Evolutionary conservation across 306 rosid species (phyloP), one percentile per base, ranked within the genome.

Genomic region (Rubus idaeus): DNA sequence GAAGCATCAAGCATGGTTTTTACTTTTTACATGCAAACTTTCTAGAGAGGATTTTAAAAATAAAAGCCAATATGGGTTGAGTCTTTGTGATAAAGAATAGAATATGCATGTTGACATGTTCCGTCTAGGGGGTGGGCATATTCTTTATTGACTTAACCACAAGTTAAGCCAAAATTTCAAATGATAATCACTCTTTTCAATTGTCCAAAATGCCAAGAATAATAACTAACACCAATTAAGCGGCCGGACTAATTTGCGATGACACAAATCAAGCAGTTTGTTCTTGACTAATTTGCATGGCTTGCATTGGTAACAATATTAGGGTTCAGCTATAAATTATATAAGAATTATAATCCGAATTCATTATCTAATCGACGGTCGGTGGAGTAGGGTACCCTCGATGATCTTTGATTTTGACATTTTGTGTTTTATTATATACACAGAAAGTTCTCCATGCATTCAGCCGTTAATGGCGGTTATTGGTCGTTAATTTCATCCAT

Each of bases 401-500:
- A 18, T 42, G 9, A 73, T 52, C 30, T 70, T 53, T 23, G 50
- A 71, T 39, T 55, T 20, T 55, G 30, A 39, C 65, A 9, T 41
- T 42, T 66, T 67, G 17, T n/a, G 71, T 45, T 77, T 57, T 18
- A 39, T 39, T 45, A 56, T 50, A 46, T 50, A 21, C 68, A 13
- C 50, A 61, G 69, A 73, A 50, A 10, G 52, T 6, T 79, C 47
- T 76, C 80, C 86, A 16, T 75, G 78, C 75, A 83, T 83, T 64
- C 64, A 61, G 86, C 83, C 83, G 86, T 83, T 83, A 52, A 78
- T 83, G 78, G 64, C 37, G 83, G 83, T 83, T 79, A 75, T 40
- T 26, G 80, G 74, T 83, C 75, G 86, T 83, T 83, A 70, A 62
- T 60, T 17, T 6, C 13, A 37, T 53, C 56, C 71, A 39, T 46